Percentiles rank a stretch among this genome's conserved stretches.
Evolutionary conservation across 2,329 filamentous ascomycete genomes (phyloP).

Genomic region (Alternaria consortialis): DNA sequence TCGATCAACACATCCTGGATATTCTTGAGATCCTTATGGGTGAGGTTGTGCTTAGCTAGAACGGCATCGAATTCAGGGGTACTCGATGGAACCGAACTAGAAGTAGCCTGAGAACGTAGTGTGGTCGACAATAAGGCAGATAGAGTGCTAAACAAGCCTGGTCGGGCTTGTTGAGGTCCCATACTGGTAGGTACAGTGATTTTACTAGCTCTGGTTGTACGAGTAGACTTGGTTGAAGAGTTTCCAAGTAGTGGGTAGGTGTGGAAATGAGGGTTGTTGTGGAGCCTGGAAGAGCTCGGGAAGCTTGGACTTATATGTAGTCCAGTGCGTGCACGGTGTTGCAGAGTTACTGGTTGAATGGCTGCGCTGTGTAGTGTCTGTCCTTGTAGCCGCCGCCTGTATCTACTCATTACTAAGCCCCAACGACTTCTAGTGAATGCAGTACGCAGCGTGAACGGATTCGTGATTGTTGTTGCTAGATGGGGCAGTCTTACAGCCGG

Average conservation of each 20-base stretch:
- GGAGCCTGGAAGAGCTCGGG: neutral
- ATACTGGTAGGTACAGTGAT: neutral
- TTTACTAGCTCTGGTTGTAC: neutral
- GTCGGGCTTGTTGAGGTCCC: neutral
- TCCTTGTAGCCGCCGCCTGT: neutral
- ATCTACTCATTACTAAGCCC: neutral
- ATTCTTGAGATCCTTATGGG: constrained; percentile 14
- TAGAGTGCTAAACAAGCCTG: neutral
- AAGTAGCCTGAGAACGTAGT: constrained; percentile 9
- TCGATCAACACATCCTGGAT: constrained; percentile 33
- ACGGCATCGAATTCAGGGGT: constrained; percentile 25
- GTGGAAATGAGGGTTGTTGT: neutral
- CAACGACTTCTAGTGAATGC: neutral
- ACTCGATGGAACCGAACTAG: constrained; percentile 8
- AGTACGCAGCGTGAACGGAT: neutral
- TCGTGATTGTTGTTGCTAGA: neutral
- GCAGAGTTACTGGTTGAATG: neutral
- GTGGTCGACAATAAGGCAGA: neutral
- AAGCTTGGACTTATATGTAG: neutral
- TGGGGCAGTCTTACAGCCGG: neutral
- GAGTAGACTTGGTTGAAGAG: neutral
- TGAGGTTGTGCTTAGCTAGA: constrained; percentile 32
- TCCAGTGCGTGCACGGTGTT: neutral
- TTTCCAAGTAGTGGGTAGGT: neutral
- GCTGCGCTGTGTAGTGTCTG: neutral